These are phyloP conservation scores for Hyphopichia fennica DNA, from an alignment of 1,139 yeast genomes.

Conservation along the genomic window DNA sequence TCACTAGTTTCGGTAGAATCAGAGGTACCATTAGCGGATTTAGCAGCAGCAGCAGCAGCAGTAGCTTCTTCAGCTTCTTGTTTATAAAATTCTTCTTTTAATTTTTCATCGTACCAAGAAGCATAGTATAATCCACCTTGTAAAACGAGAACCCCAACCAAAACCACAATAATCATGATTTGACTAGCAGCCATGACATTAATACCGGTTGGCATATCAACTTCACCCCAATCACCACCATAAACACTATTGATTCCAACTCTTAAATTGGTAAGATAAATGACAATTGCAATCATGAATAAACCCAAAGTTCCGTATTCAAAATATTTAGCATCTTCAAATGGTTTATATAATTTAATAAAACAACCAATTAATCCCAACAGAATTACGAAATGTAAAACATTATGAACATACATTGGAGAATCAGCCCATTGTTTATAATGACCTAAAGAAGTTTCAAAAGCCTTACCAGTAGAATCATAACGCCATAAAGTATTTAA, in stretches of 20 bases:
- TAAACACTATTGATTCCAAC: slow-evolving; percentile 74
- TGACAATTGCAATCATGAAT: slow-evolving; percentile 67
- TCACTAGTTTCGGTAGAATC: slow-evolving; percentile 2
- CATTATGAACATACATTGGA: slow-evolving; percentile 59
- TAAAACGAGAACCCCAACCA: slow-evolving; percentile 75
- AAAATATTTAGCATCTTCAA: slow-evolving; percentile 78
- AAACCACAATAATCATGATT: slow-evolving; percentile 68
- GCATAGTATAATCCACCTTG: slow-evolving; percentile 94
- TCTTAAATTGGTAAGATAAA: slow-evolving; percentile 83
- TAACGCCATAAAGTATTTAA: slow-evolving; percentile 69
- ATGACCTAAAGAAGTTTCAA: slow-evolving; percentile 65
- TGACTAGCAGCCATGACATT: slow-evolving; percentile 91
- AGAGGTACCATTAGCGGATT: slow-evolving; percentile 14
- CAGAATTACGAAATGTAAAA: slow-evolving; percentile 56
- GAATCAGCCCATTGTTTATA: slow-evolving; percentile 70
- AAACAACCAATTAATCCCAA: slow-evolving; percentile 73
- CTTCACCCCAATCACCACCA: slow-evolving; percentile 89
- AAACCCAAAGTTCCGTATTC: slow-evolving; percentile 84
- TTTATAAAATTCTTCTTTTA: slow-evolving; percentile 51
- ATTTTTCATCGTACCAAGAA: slow-evolving; percentile 64
- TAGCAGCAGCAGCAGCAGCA: slow-evolving; percentile 11
- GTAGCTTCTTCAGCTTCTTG: slow-evolving; percentile 34
- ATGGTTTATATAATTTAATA: slow-evolving; percentile 81
- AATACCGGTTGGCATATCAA: slow-evolving; percentile 79
- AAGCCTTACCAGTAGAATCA: slow-evolving; percentile 51